A percentile compares a stretch with the other conserved stretches of the same genome.
Conservation (phyloP, 371 early-diverging fungal species). For the Dinochytrium kinnereticum region DNA sequence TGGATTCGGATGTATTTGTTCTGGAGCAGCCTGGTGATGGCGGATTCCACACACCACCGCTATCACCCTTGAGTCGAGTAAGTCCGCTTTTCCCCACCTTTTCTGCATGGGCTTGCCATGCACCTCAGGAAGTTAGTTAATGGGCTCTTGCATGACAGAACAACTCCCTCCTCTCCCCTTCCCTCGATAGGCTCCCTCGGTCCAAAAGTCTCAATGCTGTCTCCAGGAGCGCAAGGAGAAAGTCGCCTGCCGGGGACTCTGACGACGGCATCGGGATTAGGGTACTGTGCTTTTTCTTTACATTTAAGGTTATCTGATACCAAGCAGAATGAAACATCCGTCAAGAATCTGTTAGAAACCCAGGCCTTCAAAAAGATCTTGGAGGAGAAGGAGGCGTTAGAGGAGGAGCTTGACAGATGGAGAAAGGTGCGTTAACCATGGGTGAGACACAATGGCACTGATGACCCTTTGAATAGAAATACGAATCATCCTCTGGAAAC, state of each 20-base stretch:
- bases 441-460: not conserved
- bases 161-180: constrained; percentile 4
- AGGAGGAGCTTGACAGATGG: constrained; percentile 6
- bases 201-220: constrained; percentile 10
- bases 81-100: not conserved
- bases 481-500: constrained; percentile 2
- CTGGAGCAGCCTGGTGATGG: not conserved
- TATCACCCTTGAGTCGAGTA: not conserved
- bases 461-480: constrained; percentile 10
- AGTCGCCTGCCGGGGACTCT: not conserved
- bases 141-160: not conserved
- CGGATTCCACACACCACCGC: not conserved
- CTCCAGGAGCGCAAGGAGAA: not conserved
- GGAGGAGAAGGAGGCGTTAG: constrained; percentile 4
- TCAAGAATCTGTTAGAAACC: not conserved
- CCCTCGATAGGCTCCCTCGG: constrained; percentile 6
- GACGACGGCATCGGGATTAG: not conserved
- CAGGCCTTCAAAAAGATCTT: constrained; percentile 2
- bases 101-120: not conserved
- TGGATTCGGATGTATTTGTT: not conserved
- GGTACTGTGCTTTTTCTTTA: not conserved
- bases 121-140: not conserved
- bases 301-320: not conserved
- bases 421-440: not conserved
- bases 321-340: not conserved